Conservation (phyloP, 2,329 filamentous ascomycete genomes). For the Phialophora expanda region DNA sequence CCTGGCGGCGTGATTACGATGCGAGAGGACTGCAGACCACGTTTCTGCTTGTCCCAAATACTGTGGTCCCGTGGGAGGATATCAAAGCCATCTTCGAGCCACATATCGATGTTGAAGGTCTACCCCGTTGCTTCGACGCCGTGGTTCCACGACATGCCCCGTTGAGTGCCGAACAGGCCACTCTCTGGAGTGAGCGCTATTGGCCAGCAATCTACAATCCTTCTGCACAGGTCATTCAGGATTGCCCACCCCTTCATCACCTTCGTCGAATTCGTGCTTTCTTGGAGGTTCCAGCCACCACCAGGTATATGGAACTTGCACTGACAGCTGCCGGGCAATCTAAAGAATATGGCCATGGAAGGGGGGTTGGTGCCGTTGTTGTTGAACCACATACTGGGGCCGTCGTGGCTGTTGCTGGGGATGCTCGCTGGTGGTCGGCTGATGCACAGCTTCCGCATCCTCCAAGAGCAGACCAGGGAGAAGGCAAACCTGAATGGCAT, state of each 20-base stretch:
- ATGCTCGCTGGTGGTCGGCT: conserved; percentile 46
- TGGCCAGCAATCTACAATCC: conserved; percentile 55
- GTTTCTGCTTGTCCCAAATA: conserved; percentile 51
- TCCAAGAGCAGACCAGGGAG: conserved; percentile 34
- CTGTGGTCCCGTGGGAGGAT: conserved; percentile 43
- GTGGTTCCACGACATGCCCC: conserved; percentile 51
- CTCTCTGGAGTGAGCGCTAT: conserved; percentile 48
- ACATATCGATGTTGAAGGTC: conserved; percentile 48
- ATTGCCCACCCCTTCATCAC: conserved; percentile 50
- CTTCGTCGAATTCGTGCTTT: conserved; percentile 45
- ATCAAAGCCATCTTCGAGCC: conserved; percentile 42
- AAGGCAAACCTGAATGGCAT: conserved; percentile 54
- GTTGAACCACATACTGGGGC: conserved; percentile 51
- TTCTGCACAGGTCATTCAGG: conserved; percentile 49
- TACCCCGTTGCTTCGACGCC: conserved; percentile 39
- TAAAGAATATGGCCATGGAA: conserved; percentile 45
- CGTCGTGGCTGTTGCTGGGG: conserved; percentile 52
- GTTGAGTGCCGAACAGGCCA: conserved; percentile 48
- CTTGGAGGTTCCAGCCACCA: conserved; percentile 45
- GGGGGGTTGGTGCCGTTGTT: conserved; percentile 51
- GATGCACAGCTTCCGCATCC: conserved; percentile 18
- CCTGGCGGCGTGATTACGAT: conserved; percentile 39
- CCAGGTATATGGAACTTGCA: conserved; percentile 49
- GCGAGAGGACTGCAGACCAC: conserved; percentile 43
- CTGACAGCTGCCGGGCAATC: conserved; percentile 48